Conservation (phyloP, 352 stramenopile genomes). For the Albugo candida region DNA sequence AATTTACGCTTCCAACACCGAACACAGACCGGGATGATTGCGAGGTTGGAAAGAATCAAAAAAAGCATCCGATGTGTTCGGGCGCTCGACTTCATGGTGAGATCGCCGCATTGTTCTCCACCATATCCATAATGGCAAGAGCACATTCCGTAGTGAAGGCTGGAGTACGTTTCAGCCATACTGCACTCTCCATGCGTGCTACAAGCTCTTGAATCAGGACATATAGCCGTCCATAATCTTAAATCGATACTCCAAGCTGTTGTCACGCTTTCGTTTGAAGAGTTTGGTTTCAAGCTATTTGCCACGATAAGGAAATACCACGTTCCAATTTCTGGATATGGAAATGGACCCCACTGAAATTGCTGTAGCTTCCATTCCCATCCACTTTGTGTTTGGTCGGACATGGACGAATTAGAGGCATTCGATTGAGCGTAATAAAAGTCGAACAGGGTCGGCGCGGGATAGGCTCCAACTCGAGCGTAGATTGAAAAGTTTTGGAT, state of each 20-base stretch:
- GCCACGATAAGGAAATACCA: constrained; percentile 15
- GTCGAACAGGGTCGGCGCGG: constrained; percentile 11
- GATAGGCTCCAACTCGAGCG: constrained; percentile 12
- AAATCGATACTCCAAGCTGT: constrained; percentile 13
- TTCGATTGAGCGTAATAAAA: constrained; percentile 11
- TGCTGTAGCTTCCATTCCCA: constrained; percentile 3
- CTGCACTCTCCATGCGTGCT: constrained; percentile 12
- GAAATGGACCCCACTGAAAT: constrained; percentile 2
- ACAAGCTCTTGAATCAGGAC: constrained; percentile 7
- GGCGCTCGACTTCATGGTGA: constrained; percentile 5
- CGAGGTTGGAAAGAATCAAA: constrained; percentile 16
- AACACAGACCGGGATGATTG: constrained; percentile 15
- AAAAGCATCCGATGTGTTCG: constrained; percentile 14
- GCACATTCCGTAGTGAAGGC: constrained; percentile 15
- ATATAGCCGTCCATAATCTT: constrained; percentile 11
- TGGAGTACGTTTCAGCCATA: constrained; percentile 12
- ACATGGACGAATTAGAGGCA: neutral
- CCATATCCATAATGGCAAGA: constrained; percentile 18
- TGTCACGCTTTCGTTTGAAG: neutral
- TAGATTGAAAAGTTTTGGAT: constrained; percentile 14
- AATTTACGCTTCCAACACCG: constrained; percentile 15
- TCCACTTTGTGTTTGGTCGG: constrained; percentile 1
- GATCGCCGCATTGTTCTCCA: constrained; percentile 12
- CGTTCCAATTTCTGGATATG: constrained; percentile 10
- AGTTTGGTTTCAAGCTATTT: neutral